Percentiles rank a stretch among this genome's conserved stretches.
Evolutionary conservation across 2,329 filamentous ascomycete species (phyloP).

Genomic region (Scedosporium apiospermum): DNA sequence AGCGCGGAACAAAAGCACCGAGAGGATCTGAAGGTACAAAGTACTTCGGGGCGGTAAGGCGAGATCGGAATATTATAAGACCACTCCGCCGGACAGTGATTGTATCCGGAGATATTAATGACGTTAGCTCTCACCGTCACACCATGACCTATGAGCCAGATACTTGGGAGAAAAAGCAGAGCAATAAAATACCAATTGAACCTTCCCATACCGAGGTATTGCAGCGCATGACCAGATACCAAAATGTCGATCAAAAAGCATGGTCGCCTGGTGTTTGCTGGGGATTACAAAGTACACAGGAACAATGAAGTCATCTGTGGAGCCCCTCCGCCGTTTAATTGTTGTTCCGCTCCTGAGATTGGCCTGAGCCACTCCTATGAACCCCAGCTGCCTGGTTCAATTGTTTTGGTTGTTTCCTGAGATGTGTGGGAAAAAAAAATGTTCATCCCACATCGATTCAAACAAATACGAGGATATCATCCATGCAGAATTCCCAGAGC

Average conservation of each 20-base stretch:
- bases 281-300: background rate
- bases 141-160: too few species aligned
- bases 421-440: too few species aligned
- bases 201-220: background rate
- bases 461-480: too few species aligned
- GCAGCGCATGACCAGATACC: background rate
- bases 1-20: background rate
- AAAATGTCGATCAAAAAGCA: background rate
- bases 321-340: background rate
- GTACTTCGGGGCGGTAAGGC: too few species aligned
- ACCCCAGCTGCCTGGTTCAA: too few species aligned
- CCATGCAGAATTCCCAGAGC: too few species aligned
- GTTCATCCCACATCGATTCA: too few species aligned
- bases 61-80: too few species aligned
- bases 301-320: background rate
- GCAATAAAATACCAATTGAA: background rate
- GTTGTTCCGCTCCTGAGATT: background rate
- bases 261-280: background rate
- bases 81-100: too few species aligned
- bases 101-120: too few species aligned
- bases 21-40: background rate
- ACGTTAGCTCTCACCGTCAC: too few species aligned
- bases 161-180: background rate
- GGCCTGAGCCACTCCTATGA: background rate
- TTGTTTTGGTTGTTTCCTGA: too few species aligned